These are phyloP conservation scores for Mycena pura DNA, from an alignment of 768 basidiomycete genomes.

Conservation along the genomic window DNA sequence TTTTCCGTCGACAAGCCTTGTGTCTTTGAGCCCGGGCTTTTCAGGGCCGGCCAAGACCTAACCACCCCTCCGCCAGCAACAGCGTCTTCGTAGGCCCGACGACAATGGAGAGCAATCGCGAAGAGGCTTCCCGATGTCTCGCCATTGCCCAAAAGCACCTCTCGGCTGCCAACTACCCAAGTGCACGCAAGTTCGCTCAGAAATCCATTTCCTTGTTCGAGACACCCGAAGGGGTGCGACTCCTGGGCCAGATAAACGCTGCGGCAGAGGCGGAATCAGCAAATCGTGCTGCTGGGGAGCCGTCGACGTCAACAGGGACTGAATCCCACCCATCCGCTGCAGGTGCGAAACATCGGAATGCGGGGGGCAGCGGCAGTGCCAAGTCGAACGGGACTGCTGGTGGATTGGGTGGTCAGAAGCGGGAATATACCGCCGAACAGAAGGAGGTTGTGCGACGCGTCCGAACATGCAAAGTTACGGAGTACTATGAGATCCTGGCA, in stretches of 20 bases:
- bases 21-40: no score
- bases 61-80: no score
- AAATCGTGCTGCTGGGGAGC: slow-evolving; percentile 48
- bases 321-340: slow-evolving; percentile 80
- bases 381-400: slow-evolving; percentile 57
- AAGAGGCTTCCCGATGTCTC: slow-evolving; percentile 87
- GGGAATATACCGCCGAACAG: slow-evolving; percentile 90
- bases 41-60: no score
- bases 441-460: slow-evolving; percentile 84
- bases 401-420: slow-evolving; percentile 73
- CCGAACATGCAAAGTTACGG: slow-evolving; percentile 81
- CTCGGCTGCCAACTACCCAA: slow-evolving; percentile 71
- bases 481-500: slow-evolving; percentile 92
- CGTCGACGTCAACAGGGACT: slow-evolving; percentile 48
- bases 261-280: slow-evolving; percentile 51
- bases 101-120: slow-evolving; percentile 85
- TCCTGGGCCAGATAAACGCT: slow-evolving; percentile 72
- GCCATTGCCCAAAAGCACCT: slow-evolving; percentile 79
- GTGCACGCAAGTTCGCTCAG: slow-evolving; percentile 87
- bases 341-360: slow-evolving; percentile 69
- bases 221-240: slow-evolving; percentile 73
- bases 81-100: no score
- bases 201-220: slow-evolving; percentile 86
- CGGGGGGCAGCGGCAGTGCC: slow-evolving; percentile 33
- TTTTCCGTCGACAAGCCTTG: no score